Percentiles rank a stretch among this genome's conserved stretches.
Evolutionary conservation across 2,329 filamentous ascomycete genomes (phyloP).

Genomic region (Mycosphaerella sp.): DNA sequence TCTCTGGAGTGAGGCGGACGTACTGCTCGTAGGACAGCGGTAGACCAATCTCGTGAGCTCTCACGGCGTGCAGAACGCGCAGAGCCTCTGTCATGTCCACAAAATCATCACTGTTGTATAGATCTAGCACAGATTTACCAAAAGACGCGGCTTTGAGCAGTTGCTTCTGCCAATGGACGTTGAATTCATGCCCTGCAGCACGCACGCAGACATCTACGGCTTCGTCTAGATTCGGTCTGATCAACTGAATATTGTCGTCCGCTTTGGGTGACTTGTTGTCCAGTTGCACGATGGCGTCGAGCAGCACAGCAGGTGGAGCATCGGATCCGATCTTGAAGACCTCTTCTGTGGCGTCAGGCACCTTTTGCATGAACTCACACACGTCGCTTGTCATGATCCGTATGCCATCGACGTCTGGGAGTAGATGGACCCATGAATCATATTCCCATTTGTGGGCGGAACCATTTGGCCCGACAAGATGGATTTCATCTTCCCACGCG

Average conservation of each 20-base stretch:
- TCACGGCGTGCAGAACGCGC: constrained; percentile 83
- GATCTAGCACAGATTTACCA: constrained; percentile 91
- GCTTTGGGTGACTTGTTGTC: constrained; percentile 94
- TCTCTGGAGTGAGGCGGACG: constrained; percentile 80
- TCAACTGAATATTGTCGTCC: constrained; percentile 95
- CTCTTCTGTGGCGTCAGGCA: constrained; percentile 64
- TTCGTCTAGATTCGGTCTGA: constrained; percentile 77
- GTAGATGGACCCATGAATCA: constrained; percentile 80
- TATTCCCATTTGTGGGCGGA: constrained; percentile 67
- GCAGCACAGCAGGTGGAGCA: constrained; percentile 81
- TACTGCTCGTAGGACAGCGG: constrained; percentile 93
- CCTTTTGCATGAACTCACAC: constrained; percentile 96
- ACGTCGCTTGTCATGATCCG: constrained; percentile 83
- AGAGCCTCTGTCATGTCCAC: constrained; percentile 96
- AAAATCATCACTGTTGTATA: constrained; percentile 98
- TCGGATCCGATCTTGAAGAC: constrained; percentile 86
- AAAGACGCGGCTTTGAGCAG: constrained; percentile 95
- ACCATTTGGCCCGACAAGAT: constrained; percentile 80
- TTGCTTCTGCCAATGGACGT: constrained; percentile 86
- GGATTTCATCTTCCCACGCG: constrained; percentile 96
- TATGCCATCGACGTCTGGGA: constrained; percentile 85
- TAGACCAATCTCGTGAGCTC: constrained; percentile 85
- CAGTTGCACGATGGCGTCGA: constrained; percentile 86
- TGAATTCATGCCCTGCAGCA: constrained; percentile 88
- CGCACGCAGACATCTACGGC: constrained; percentile 92